A percentile compares a stretch with the other conserved stretches of the same genome.
Conservation (phyloP, 208 protist species). For the Trypanosoma boissoni region DNA sequence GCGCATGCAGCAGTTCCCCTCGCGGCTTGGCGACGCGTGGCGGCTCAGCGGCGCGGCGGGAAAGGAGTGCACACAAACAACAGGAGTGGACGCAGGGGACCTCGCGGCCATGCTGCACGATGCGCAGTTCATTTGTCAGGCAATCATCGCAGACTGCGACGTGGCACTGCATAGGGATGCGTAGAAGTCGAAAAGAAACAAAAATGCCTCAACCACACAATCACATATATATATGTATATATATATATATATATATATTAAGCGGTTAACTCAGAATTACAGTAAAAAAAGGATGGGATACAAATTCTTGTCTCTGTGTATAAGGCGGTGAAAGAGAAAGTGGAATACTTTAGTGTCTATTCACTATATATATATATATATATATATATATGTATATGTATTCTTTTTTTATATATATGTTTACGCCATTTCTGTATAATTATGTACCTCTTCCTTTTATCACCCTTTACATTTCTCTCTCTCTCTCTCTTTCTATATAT, state of each 20-base stretch:
- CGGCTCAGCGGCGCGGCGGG: conserved; percentile 24
- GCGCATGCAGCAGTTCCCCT: conserved; percentile 65
- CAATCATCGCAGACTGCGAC: conserved; percentile 70
- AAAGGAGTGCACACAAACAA: not conserved
- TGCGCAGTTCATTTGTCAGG: conserved; percentile 34
- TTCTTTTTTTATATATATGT: no score
- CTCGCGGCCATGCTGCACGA: conserved; percentile 19
- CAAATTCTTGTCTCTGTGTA: no score
- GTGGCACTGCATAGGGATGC: conserved; percentile 22
- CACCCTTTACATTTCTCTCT: no score
- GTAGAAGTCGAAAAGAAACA: not conserved
- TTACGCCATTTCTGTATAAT: no score
- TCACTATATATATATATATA: conserved; percentile 7
- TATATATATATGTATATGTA: not conserved
- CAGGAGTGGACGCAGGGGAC: conserved; percentile 1
- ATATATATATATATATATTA: conserved; percentile 6
- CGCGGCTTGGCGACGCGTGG: conserved; percentile 54
- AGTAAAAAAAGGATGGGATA: not conserved
- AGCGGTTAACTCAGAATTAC: not conserved
- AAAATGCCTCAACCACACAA: not conserved
- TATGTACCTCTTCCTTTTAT: no score
- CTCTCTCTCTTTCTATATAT: no score
- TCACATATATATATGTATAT: conserved; percentile 1
- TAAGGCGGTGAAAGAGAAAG: no score
- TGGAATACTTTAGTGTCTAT: no score